Conservation (phyloP, 2,329 filamentous ascomycete species). For the Coniochaeta prunicola region DNA sequence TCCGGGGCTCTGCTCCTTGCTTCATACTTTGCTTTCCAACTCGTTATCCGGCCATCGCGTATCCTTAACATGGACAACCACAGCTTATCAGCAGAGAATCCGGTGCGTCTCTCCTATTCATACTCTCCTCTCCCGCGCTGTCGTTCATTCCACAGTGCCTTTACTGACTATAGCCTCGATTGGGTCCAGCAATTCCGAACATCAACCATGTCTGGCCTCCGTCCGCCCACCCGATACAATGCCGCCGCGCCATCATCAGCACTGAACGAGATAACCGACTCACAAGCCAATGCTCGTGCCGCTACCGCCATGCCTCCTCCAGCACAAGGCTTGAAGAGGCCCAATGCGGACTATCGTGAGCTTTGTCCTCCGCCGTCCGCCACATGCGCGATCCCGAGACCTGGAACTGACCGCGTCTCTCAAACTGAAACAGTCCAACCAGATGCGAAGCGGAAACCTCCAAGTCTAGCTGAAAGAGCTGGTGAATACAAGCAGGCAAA, state of each 20-base stretch:
- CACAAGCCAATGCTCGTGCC: conserved; percentile 50
- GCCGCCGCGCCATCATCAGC: conserved; percentile 13
- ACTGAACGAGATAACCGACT: conserved; percentile 50
- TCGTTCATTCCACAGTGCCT: conserved; percentile 1
- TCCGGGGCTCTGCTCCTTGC: conserved; percentile 30
- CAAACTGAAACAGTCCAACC: conserved; percentile 33
- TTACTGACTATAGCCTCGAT: conserved; percentile 1
- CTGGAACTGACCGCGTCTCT: conserved; percentile 8
- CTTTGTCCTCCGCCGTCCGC: conserved; percentile 3
- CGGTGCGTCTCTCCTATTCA: conserved; percentile 17
- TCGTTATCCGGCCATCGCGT: conserved; percentile 18
- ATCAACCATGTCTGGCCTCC: conserved; percentile 10
- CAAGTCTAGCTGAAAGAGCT: conserved; percentile 45
- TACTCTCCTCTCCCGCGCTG: neutral
- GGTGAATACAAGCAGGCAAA: conserved; percentile 28
- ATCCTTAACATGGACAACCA: conserved; percentile 26
- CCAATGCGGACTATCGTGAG: conserved; percentile 20
- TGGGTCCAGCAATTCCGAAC: neutral
- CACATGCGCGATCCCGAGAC: neutral
- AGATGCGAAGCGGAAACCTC: conserved; percentile 48
- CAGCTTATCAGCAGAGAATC: conserved; percentile 20
- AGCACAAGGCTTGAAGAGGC: conserved; percentile 41
- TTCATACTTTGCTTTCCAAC: conserved; percentile 22
- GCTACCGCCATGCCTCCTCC: conserved; percentile 30
- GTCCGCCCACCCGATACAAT: conserved; percentile 14